Evolutionary conservation across 2,329 filamentous ascomycete genomes (phyloP).

Genomic region (Phialophora chinensis): DNA sequence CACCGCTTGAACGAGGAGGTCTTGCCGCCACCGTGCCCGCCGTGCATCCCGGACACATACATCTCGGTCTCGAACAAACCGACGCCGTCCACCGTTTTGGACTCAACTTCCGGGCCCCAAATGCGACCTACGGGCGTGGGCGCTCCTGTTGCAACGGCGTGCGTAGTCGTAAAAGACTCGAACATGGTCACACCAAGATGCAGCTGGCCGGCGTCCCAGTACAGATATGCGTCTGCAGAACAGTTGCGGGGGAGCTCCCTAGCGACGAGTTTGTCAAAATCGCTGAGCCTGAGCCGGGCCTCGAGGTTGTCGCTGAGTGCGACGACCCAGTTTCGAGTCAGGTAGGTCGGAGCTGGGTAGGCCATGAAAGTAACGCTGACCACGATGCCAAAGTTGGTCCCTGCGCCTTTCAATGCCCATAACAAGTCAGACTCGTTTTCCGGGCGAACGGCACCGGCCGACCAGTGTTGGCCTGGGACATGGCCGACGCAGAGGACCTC

Average conservation of each 20-base stretch:
- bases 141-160: constrained; percentile 25
- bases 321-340: constrained; percentile 51
- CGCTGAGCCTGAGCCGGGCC: constrained; percentile 46
- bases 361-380: constrained; percentile 54
- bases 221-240: constrained; percentile 65
- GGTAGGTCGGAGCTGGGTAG: constrained; percentile 51
- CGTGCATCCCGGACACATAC: constrained; percentile 66
- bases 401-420: constrained; percentile 51
- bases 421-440: constrained; percentile 55
- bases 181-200: constrained; percentile 61
- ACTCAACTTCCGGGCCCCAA: constrained; percentile 46
- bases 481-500: constrained; percentile 58
- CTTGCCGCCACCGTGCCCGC: constrained; percentile 63
- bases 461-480: constrained; percentile 56
- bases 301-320: constrained; percentile 45
- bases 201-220: constrained; percentile 53
- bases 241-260: constrained; percentile 49
- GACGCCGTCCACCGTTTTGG: constrained; percentile 53
- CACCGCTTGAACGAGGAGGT: constrained; percentile 70
- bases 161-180: constrained; percentile 43
- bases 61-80: constrained; percentile 65
- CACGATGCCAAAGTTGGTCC: constrained; percentile 50
- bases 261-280: constrained; percentile 51
- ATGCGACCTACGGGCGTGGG: constrained; percentile 33
- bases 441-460: constrained; percentile 50